These are phyloP conservation scores for Aquilaria malaccensis DNA, from an alignment of 345 rosid species.

Conservation along the genomic window DNA sequence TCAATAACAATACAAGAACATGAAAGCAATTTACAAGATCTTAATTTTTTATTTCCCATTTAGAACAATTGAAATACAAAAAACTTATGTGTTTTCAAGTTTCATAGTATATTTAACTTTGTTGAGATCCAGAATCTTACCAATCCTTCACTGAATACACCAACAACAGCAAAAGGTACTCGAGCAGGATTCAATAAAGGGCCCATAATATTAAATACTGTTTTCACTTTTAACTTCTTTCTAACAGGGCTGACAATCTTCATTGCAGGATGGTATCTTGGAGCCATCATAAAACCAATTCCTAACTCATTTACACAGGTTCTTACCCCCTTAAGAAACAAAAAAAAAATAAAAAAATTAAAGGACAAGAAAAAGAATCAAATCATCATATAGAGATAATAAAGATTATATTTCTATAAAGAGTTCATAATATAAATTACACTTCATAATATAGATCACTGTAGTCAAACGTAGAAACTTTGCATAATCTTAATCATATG, in stretches of 20 bases:
- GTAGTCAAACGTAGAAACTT: too few relatives aligned
- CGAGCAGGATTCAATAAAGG: slow-evolving; percentile 91
- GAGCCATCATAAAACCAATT: slow-evolving; percentile 90
- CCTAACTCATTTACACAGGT: slow-evolving; percentile 83
- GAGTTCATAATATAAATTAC: too few relatives aligned
- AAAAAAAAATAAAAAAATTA: background rate
- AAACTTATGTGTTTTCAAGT: too few relatives aligned
- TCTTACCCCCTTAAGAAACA: slow-evolving; percentile 40
- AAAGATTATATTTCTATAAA: background rate
- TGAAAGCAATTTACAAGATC: too few relatives aligned
- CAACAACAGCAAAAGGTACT: slow-evolving; percentile 84
- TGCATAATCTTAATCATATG: too few relatives aligned
- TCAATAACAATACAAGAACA: slow-evolving; percentile 4
- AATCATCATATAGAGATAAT: background rate
- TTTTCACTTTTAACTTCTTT: slow-evolving; percentile 73
- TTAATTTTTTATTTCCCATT: too few relatives aligned
- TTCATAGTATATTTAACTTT: too few relatives aligned
- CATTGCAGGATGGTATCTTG: slow-evolving; percentile 91
- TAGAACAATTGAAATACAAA: too few relatives aligned
- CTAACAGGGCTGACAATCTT: slow-evolving; percentile 79
- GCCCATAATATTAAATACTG: slow-evolving; percentile 83
- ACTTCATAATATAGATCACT: too few relatives aligned
- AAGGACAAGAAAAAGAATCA: background rate
- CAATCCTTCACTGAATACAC: slow-evolving; percentile 72
- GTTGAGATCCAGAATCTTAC: slow-evolving; percentile 25